Percentiles rank a stretch among this genome's conserved stretches.
Conservation (phyloP, 2,329 filamentous ascomycete genomes). For the Penicillium brevicompactum region DNA sequence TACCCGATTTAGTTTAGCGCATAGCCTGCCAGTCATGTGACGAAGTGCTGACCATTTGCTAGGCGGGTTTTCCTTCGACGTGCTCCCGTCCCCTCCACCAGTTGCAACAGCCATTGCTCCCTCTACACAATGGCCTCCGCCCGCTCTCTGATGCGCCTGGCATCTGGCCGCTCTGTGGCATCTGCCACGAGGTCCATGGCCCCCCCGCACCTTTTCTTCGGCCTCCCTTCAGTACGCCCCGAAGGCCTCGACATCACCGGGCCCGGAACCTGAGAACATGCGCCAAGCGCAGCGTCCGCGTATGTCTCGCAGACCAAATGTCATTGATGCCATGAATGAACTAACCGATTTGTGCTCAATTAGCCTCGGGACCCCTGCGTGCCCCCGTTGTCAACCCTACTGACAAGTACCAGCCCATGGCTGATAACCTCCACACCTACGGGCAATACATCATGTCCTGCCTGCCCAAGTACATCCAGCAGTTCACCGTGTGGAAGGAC, state of each 20-base stretch:
- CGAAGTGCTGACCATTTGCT: constrained; percentile 28
- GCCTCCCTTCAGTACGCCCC: constrained; percentile 44
- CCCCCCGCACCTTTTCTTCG: constrained; percentile 41
- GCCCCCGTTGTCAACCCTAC: constrained; percentile 84
- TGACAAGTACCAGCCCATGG: constrained; percentile 88
- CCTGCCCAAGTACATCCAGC: constrained; percentile 96
- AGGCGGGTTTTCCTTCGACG: constrained; percentile 12
- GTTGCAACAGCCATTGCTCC: constrained; percentile 32
- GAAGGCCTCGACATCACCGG: constrained; percentile 54
- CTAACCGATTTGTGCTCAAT: constrained; percentile 14
- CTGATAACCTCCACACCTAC: constrained; percentile 87
- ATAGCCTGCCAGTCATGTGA: constrained; percentile 24
- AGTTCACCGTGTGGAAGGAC: constrained; percentile 99
- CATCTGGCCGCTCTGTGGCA: constrained; percentile 42
- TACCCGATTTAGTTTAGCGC: constrained; percentile 25
- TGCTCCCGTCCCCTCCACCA: constrained; percentile 22
- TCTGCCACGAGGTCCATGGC: constrained; percentile 37
- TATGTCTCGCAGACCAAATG: constrained; percentile 35
- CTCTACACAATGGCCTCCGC: constrained; percentile 46
- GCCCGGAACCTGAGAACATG: constrained; percentile 67
- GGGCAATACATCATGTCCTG: constrained; percentile 96
- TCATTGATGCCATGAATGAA: constrained; percentile 10
- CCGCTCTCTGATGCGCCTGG: constrained; percentile 48
- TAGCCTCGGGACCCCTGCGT: constrained; percentile 65
- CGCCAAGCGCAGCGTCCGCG: constrained; percentile 60